Evolutionary conservation across 2,329 filamentous ascomycete species (phyloP), one percentile per base, ranked within the genome.

Genomic region (Trichocomaceae sp.): DNA sequence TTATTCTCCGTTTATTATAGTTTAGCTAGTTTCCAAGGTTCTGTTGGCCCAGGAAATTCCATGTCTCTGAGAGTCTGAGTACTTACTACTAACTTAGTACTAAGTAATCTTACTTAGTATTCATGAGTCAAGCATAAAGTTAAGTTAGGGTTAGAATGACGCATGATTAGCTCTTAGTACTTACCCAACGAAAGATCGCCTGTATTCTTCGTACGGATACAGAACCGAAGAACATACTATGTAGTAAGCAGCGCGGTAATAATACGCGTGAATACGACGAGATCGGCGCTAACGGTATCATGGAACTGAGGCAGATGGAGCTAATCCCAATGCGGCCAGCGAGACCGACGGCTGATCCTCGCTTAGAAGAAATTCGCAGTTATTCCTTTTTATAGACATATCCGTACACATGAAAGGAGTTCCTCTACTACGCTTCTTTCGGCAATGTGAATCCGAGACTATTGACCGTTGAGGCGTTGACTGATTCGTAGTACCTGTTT

Each of bases 381-480:
- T 33, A 33, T 9, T 5, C 29, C 2, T 26, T 4, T 4, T 26
- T 26, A 26, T 26, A 26, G 8, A 26, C 23, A 26, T 26, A 51
- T 20, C 13, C 31, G 35, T 13, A 52, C 50, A 29, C 37, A 41
- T 35, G 23, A 26, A 26, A 26, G 23, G 4, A 26, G 23, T 26
- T 42, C n/a, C 44, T 47, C 20, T 41, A 23, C 42, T 42, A 53
- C n/a, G 39, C 50, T 47, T 13, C 44, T 53, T 53, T 41, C 50
- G 44, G 50, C 46, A 53, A 53, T 29, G 20, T 7, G 23, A 39
- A 47, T 12, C 50, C 50, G 50, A 29, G 33, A 53, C 51, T 53
- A 53, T 53, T 53, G 51, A 53, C 51, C 51, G 51, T 53, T n/a
- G n/a, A n/a, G n/a, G n/a, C n/a, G n/a, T n/a, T 53, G 50, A 52